Evolutionary conservation across 768 basidiomycete genomes (phyloP).

Genomic region (Cubamyces sp.): DNA sequence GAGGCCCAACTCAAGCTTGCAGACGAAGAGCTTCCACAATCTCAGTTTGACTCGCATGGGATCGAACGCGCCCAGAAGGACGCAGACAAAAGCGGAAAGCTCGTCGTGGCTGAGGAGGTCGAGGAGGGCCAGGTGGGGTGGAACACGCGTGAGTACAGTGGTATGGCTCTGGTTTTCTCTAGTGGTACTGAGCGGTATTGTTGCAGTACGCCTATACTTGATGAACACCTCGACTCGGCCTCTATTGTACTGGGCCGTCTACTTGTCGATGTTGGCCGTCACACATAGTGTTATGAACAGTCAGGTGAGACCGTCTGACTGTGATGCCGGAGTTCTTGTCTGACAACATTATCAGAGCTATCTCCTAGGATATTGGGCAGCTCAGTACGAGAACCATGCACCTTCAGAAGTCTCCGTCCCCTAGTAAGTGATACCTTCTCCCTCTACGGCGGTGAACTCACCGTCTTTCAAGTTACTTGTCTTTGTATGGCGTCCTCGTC

Average conservation of each 20-base stretch:
- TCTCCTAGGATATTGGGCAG: slow-evolving; percentile 51
- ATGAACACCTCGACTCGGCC: slow-evolving; percentile 17
- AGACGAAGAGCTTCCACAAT: slow-evolving; percentile 31
- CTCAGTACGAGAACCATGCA: slow-evolving; percentile 42
- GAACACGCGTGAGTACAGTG: slow-evolving; percentile 34
- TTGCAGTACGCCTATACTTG: slow-evolving; percentile 37
- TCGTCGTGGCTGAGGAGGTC: slow-evolving; percentile 70
- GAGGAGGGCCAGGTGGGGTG: slow-evolving; percentile 61
- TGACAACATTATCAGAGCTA: slow-evolving; percentile 41
- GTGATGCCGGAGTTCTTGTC: slow-evolving; percentile 31
- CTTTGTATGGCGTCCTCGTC: slow-evolving; percentile 45
- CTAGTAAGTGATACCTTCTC: slow-evolving; percentile 33
- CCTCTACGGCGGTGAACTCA: background rate
- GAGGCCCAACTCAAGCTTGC: slow-evolving; percentile 31
- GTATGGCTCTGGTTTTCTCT: too few species aligned
- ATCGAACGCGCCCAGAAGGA: slow-evolving; percentile 21
- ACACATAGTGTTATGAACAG: slow-evolving; percentile 12
- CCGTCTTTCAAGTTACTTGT: slow-evolving; percentile 49
- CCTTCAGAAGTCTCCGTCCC: slow-evolving; percentile 39
- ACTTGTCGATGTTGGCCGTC: slow-evolving; percentile 29
- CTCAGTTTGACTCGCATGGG: slow-evolving; percentile 26
- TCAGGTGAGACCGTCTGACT: slow-evolving; percentile 10
- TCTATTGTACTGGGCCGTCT: slow-evolving; percentile 2
- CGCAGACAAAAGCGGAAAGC: slow-evolving; percentile 49
- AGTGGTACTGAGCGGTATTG: slow-evolving; percentile 1